phyloP scores from a whole-genome alignment of 23 red algal genomes.

The Cyanidiococcus yangmingshanensis region DNA sequence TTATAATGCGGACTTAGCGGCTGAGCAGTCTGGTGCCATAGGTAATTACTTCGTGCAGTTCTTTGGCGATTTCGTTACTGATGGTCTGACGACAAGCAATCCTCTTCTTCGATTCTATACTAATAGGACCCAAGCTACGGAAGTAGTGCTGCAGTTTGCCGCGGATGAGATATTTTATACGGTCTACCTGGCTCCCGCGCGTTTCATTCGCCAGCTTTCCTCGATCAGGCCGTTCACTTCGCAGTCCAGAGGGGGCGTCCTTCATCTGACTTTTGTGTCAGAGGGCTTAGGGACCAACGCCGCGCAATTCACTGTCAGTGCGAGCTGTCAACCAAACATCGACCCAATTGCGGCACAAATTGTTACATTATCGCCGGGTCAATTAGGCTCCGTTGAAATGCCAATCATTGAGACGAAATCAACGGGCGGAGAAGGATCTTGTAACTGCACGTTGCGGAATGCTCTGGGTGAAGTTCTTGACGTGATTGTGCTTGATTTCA shows the following conservation, averaged over 20 bases:
- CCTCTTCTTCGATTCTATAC: conserved; percentile 31
- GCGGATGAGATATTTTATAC: conserved; percentile 31
- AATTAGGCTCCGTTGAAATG: conserved; percentile 17
- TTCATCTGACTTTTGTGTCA: conserved; percentile 9
- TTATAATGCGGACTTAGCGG: conserved; percentile 22
- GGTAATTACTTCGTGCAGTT: conserved; percentile 37
- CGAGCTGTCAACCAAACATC: conserved; percentile 16
- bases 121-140: conserved; percentile 26
- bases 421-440: background rate
- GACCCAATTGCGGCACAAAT: conserved; percentile 24
- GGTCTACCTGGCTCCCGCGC: conserved; percentile 17
- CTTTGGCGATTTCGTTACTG: conserved; percentile 24
- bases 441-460: conserved; percentile 23
- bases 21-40: background rate
- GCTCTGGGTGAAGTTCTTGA: conserved; percentile 22
- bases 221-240: background rate
- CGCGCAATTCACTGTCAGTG: conserved; percentile 24
- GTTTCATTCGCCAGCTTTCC: background rate
- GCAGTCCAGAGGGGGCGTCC: conserved; percentile 22
- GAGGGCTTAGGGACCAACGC: background rate
- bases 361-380: conserved; percentile 15
- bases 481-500: background rate
- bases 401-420: conserved; percentile 16
- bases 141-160: conserved; percentile 29
- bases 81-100: conserved; percentile 3